These are phyloP conservation scores for Lachancea kluyveri DNA, from an alignment of 805 yeast species.

Conservation along the genomic window DNA sequence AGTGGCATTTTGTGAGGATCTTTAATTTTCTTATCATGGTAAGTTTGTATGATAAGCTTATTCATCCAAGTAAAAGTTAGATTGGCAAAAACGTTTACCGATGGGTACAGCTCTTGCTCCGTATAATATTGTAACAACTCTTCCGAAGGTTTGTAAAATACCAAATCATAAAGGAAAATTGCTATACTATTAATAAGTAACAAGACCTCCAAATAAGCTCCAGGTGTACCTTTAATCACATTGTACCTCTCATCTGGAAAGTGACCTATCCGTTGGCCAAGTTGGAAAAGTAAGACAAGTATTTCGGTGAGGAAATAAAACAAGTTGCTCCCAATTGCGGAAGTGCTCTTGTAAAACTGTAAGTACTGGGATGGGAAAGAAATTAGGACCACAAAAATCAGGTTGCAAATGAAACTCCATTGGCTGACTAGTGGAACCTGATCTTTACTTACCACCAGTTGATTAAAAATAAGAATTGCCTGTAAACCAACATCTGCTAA, in stretches of 20 bases:
- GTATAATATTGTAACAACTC: conserved; percentile 33
- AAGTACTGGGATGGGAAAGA: conserved; percentile 26
- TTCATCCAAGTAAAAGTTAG: conserved; percentile 46
- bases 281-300: conserved; percentile 15
- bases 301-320: conserved; percentile 24
- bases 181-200: conserved; percentile 27
- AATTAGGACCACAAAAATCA: conserved; percentile 16
- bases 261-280: conserved; percentile 21
- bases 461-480: conserved; percentile 10
- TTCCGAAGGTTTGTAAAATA: conserved; percentile 34
- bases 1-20: conserved; percentile 38
- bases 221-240: conserved; percentile 14
- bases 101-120: conserved; percentile 25
- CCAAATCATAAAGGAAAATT: conserved; percentile 36
- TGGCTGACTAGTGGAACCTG: conserved; percentile 10
- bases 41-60: conserved; percentile 36
- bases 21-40: conserved; percentile 33
- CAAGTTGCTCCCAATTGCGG: conserved; percentile 24
- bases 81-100: conserved; percentile 30
- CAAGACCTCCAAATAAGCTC: conserved; percentile 23
- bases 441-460: conserved; percentile 8
- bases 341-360: conserved; percentile 25
- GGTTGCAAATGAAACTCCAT: conserved; percentile 13
- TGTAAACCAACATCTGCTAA: conserved; percentile 19
- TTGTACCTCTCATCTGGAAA: conserved; percentile 16